Base-by-base conservation (phyloP, 2,329 filamentous ascomycete genomes). In the Colletotrichum sp. region DNA sequence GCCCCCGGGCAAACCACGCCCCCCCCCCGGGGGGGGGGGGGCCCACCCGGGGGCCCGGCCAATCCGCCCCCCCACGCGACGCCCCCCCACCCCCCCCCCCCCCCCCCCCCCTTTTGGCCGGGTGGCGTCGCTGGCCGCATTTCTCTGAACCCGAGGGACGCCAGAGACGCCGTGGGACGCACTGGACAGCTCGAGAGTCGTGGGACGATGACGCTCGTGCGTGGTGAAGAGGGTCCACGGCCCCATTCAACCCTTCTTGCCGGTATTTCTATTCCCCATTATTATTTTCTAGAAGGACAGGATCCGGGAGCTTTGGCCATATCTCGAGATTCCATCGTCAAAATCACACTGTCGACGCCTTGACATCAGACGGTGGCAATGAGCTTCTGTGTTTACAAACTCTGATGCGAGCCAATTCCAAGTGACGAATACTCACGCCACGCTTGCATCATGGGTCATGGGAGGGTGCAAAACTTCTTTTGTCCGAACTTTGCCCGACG, bases 191-290 rank as follows among this genome's bases (percentile, higher is more conserved):
- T 64, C 12, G 43, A 70, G 58, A 74, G 68, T 70, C 64, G 74
- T 77, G 76, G 76, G 68, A 77, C 71, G 68, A 77, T 76, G 74
- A 71, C 71, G 71, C 75, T 77, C 68, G 66, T 71, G 36, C 72
- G 32, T 61, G 63, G 62, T 66, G 68, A 68, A 59, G 75, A 75
- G 73, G 75, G 75, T 65, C 69, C 76, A 74, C 74, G 74, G 71
- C 76, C 75, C 76, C 76, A 69, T 77, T 71, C 69, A 73, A 75
- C 75, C 76, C 76, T 77, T 75, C 72, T 74, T 69, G 62, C 69
- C 68, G 76, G 75, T 75, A 77, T 71, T 75, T 69, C 55, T 63
- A 64, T 72, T 70, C 73, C 64, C 76, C 76, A 77, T 77, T 77
- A 48, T 74, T 76, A 61, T 32, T 59, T 77, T 77, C 76, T 74